These are phyloP conservation scores for Eruca vesicaria DNA, from an alignment of 441 rosid species.

Conservation along the genomic window DNA sequence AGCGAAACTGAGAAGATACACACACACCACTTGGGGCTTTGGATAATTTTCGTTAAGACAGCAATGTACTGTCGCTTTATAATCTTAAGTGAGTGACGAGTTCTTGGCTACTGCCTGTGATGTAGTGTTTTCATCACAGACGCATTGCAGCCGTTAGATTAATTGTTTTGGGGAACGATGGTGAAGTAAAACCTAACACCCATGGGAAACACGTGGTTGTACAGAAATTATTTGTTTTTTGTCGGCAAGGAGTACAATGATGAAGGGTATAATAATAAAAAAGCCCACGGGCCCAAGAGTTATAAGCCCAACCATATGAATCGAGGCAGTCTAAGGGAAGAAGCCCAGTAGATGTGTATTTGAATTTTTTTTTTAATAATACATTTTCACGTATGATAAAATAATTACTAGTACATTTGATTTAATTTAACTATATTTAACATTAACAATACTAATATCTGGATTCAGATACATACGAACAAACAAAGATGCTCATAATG, in stretches of 20 bases:
- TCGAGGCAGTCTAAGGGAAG: not conserved
- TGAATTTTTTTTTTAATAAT: not conserved
- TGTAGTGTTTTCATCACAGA: slow-evolving; percentile 8
- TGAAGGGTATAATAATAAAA: not conserved
- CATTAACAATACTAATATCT: not conserved
- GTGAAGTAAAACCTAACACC: not conserved
- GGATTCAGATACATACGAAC: not conserved
- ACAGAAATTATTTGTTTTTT: not conserved
- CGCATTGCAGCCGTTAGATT: slow-evolving; percentile 7
- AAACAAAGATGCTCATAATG: not conserved
- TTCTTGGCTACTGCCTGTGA: slow-evolving; percentile 27
- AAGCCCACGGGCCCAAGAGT: not conserved
- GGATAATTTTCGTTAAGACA: not conserved
- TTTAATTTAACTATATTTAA: not conserved
- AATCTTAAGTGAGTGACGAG: not conserved
- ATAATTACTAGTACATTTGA: no score
- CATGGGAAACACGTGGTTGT: not conserved
- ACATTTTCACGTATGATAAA: not conserved
- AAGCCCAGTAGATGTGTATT: not conserved
- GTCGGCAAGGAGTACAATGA: not conserved
- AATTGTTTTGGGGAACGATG: not conserved
- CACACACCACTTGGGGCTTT: not conserved
- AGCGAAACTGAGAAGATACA: not conserved
- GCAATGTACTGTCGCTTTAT: not conserved
- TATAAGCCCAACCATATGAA: not conserved